Base-by-base conservation (phyloP, 495 filamentous ascomycete genomes). In the Oidiodendron maius region DNA sequence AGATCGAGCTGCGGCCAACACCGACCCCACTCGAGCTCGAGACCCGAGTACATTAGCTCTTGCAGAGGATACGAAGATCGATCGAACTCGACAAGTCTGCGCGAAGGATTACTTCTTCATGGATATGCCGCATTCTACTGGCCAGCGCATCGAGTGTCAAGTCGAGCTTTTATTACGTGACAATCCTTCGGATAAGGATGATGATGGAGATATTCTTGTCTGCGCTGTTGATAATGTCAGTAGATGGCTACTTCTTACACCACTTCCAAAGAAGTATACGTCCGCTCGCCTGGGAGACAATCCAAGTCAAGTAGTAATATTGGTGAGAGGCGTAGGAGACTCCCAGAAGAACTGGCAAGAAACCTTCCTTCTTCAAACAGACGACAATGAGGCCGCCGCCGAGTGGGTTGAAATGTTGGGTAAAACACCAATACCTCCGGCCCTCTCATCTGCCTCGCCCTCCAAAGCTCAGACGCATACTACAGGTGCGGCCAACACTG, bases 351-450 rank as follows among this genome's bases (percentile, higher is more conserved):
- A 81, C 52, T 96, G 91, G 89, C 83, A 83, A 40, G 91, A 99
- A 64, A 64, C 95, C 1, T 66, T 97, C 46, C 79, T 79, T 13
- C 71, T 97, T 8, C 71, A 64, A 8, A 76, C 83, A 2, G 79
- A 83, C 40, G 82, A 86, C 58, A 81, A 88, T 40, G 83, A 86
- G 38, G 76, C 89, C 45, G 80, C 79, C n/a, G 43, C 66, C 11
- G 91, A 97, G 61, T 99, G 94, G 94, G 68, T 96, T 23, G 71
- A 84, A 26, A 84, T 96, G 69, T 64, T 99, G 20, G 88, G 90
- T 9, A 70, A 75, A 43, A 70, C 74, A 20, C 93, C 93, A 23
- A 65, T 87, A 34, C 91, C 93, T 23, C 91, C 90, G 9, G 59
- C 71, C 10, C 58, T 46, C 44, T 20, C 38, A 12, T 5, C 26